Conservation (phyloP, 1,139 yeast species). For the Pichia sp. region DNA sequence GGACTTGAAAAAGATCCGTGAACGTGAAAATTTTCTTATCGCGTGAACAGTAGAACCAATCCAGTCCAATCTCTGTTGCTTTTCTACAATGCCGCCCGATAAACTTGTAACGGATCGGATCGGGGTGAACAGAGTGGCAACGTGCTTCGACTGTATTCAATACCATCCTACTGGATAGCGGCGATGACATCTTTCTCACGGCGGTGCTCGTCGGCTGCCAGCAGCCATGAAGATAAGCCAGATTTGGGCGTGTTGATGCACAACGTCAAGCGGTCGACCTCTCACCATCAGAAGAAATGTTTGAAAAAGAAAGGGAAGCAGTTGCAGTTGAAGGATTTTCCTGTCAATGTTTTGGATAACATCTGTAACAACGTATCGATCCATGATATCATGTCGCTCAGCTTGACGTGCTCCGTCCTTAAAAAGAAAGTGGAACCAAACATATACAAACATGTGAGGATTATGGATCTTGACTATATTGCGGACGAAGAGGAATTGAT, state of each 20-base stretch:
- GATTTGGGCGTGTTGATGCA: not conserved
- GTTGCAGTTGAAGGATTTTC: constrained; percentile 10
- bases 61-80: not conserved
- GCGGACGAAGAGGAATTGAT: constrained; percentile 19
- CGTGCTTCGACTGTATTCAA: not conserved
- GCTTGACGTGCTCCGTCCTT: constrained; percentile 10
- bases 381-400: constrained; percentile 11
- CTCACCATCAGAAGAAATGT: not conserved
- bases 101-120: too few relatives aligned
- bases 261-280: not conserved
- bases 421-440: constrained; percentile 9
- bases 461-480: constrained; percentile 14
- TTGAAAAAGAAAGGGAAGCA: not conserved
- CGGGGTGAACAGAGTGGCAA: too few relatives aligned
- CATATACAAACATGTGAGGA: constrained; percentile 15
- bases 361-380: constrained; percentile 16
- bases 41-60: not conserved
- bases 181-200: constrained; percentile 2
- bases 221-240: not conserved
- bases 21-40: not conserved
- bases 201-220: not conserved
- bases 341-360: constrained; percentile 5
- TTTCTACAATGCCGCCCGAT: not conserved
- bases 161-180: not conserved
- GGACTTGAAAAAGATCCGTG: not conserved